A percentile compares a stretch with the other conserved stretches of the same genome.
Conservation (phyloP, 2,329 filamentous ascomycete genomes). For the Talaromyces sp. region DNA sequence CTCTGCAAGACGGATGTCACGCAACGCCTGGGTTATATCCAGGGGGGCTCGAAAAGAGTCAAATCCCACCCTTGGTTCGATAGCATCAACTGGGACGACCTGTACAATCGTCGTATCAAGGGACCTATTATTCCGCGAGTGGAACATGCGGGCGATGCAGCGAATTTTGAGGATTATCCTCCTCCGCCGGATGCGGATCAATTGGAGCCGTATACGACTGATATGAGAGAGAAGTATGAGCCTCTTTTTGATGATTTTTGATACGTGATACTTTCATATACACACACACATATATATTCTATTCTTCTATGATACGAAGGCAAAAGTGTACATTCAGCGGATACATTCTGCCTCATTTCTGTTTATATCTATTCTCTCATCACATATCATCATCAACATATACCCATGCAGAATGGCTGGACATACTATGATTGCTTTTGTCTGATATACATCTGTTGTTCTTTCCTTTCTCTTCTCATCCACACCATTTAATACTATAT, state of each 20-base stretch:
- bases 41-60: constrained; percentile 54
- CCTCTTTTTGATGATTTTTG: constrained; percentile 58
- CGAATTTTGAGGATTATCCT: constrained; percentile 64
- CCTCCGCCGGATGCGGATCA: constrained; percentile 48
- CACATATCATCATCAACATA: background rate
- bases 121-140: constrained; percentile 61
- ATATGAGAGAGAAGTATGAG: constrained; percentile 57
- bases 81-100: constrained; percentile 57
- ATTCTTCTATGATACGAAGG: background rate
- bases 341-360: background rate
- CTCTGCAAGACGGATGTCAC: constrained; percentile 61
- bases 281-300: background rate
- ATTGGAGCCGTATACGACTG: constrained; percentile 53
- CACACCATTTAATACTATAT: background rate
- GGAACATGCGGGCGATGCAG: constrained; percentile 54
- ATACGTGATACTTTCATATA: constrained; percentile 16
- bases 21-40: constrained; percentile 59
- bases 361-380: background rate
- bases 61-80: constrained; percentile 60
- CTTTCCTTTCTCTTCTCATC: background rate
- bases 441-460: background rate
- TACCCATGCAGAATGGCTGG: constrained; percentile 7
- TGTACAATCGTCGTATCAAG: constrained; percentile 55
- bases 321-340: background rate
- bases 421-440: constrained; percentile 4